Evolutionary conservation across 495 filamentous ascomycete species (phyloP).

Genomic region (Jackrogersella minutella): DNA sequence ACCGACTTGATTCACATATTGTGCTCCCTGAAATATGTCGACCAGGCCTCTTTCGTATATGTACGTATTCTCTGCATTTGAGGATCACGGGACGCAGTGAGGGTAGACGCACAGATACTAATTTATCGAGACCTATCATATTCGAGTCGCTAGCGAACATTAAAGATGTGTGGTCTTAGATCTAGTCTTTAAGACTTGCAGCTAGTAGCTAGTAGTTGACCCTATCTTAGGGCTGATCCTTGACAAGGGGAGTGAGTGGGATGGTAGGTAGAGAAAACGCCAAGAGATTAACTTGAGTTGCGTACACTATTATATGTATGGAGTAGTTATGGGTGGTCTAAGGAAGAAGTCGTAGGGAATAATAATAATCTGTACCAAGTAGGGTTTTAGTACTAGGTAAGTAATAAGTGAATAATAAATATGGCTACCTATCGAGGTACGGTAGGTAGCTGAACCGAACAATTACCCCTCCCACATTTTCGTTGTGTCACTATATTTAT

Average conservation of each 20-base stretch:
- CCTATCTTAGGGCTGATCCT: constrained; percentile 8
- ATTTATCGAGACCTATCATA: neutral
- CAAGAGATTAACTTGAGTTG: no score
- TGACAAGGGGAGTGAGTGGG: neutral
- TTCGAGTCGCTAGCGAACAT: neutral
- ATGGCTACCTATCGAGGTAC: no score
- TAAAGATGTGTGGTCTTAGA: constrained; percentile 14
- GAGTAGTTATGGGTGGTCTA: no score
- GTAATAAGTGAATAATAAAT: no score
- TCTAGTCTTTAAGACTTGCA: constrained; percentile 15
- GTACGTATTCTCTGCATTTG: neutral
- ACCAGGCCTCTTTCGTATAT: neutral
- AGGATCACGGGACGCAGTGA: neutral
- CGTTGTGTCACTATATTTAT: no score
- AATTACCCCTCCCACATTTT: no score
- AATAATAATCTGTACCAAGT: no score
- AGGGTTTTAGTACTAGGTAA: no score
- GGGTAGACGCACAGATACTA: neutral
- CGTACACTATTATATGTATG: no score
- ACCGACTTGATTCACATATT: constrained; percentile 3
- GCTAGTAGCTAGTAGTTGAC: neutral
- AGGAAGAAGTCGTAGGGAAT: no score
- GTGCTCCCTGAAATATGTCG: neutral
- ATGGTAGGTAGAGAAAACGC: neutral
- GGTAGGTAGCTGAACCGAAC: no score